These are phyloP conservation scores for Alternaria arbusti DNA, from an alignment of 2,329 filamentous ascomycete species.

Conservation along the genomic window DNA sequence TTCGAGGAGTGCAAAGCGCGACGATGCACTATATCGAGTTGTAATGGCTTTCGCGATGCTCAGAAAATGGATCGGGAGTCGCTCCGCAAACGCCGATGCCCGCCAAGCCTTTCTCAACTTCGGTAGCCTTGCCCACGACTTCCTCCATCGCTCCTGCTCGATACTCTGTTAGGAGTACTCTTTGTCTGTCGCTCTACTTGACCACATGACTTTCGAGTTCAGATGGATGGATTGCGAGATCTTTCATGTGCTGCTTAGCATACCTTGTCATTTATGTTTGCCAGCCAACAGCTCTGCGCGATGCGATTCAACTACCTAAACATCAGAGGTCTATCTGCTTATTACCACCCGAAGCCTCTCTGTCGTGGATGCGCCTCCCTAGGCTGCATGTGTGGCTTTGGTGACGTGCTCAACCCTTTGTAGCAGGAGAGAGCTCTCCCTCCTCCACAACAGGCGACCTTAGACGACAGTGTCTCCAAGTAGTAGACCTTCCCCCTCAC, in stretches of 20 bases:
- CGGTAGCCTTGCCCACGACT: not conserved
- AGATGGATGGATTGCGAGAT: not conserved
- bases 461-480: not conserved
- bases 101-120: not conserved
- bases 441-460: not conserved
- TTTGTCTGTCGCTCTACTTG: not conserved
- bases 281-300: not conserved
- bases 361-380: not conserved
- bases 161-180: not conserved
- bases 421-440: not conserved
- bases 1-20: slow-evolving; percentile 1
- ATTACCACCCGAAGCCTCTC: not conserved
- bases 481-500: not conserved
- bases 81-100: slow-evolving; percentile 13
- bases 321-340: not conserved
- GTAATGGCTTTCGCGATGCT: slow-evolving; percentile 9
- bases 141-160: not conserved
- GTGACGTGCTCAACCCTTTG: not conserved
- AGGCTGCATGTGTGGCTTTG: not conserved
- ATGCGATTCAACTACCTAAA: not conserved
- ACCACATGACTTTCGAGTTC: not conserved
- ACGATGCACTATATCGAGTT: not conserved
- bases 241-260: not conserved
- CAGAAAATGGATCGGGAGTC: slow-evolving; percentile 25
- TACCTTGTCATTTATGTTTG: not conserved